phyloP scores from a whole-genome alignment of 2,329 filamentous ascomycete species.

The Beauveria australis region DNA sequence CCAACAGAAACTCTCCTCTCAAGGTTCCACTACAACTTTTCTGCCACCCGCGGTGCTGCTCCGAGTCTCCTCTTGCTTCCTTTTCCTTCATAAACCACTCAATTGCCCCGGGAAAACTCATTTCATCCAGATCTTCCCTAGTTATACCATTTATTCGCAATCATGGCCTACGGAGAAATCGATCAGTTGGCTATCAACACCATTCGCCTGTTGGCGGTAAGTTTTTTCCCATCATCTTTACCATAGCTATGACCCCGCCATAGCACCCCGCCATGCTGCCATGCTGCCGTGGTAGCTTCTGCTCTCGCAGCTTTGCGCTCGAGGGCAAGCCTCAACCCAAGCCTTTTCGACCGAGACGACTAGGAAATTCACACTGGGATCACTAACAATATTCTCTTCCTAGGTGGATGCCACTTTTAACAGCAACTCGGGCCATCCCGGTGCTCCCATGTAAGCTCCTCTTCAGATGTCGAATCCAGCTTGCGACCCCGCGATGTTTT shows the following conservation, averaged over 20 bases:
- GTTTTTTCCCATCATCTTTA: conserved; percentile 31
- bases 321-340: background rate
- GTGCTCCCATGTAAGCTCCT: conserved; percentile 77
- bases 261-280: conserved; percentile 5
- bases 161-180: conserved; percentile 81
- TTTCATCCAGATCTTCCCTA: background rate
- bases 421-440: conserved; percentile 97
- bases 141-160: conserved; percentile 26
- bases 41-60: background rate
- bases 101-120: background rate
- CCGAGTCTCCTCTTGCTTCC: background rate
- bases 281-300: conserved; percentile 9
- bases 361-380: background rate
- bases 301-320: background rate
- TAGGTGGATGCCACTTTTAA: conserved; percentile 95
- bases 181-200: conserved; percentile 96
- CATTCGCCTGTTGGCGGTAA: conserved; percentile 90
- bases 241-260: conserved; percentile 16
- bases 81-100: conserved; percentile 1
- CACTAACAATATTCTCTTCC: conserved; percentile 21
- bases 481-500: background rate
- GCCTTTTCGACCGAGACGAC: background rate
- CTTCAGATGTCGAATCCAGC: background rate
- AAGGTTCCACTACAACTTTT: conserved; percentile 1
- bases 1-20: conserved; percentile 1